phyloP scores from a whole-genome alignment of 2,329 filamentous ascomycete species.

The Pseudogymnoascus sp. region DNA sequence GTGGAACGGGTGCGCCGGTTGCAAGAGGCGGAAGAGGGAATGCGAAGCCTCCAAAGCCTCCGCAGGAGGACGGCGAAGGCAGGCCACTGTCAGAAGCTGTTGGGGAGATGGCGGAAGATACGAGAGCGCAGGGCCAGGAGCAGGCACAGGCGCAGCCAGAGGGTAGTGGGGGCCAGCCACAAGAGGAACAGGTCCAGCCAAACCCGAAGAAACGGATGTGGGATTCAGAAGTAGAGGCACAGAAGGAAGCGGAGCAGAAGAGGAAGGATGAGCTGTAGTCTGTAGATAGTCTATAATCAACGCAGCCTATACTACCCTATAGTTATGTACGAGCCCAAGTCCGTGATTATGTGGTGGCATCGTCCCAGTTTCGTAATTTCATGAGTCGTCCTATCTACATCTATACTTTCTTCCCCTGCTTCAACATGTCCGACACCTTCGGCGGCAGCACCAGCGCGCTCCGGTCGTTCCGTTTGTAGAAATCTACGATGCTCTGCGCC shows the following conservation, averaged over 20 bases:
- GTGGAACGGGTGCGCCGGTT: slow-evolving; percentile 19
- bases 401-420: slow-evolving; percentile 51
- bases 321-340: background rate
- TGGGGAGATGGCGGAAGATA: slow-evolving; percentile 42
- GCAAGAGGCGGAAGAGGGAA: slow-evolving; percentile 13
- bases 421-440: slow-evolving; percentile 72
- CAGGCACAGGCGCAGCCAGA: slow-evolving; percentile 6
- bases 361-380: background rate
- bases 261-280: slow-evolving; percentile 11
- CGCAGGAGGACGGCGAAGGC: slow-evolving; percentile 30
- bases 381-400: slow-evolving; percentile 6
- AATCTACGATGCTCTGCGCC: slow-evolving; percentile 76
- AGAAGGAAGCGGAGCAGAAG: slow-evolving; percentile 14
- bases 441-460: slow-evolving; percentile 78
- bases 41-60: slow-evolving; percentile 35
- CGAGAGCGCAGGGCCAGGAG: slow-evolving; percentile 12
- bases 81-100: slow-evolving; percentile 44
- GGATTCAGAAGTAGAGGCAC: slow-evolving; percentile 40
- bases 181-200: slow-evolving; percentile 28
- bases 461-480: slow-evolving; percentile 85
- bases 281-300: background rate
- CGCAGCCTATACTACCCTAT: background rate
- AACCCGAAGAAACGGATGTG: slow-evolving; percentile 57
- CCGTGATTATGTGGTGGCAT: background rate
- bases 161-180: background rate